Percentiles rank a stretch among this genome's conserved stretches.
Conservation (phyloP, 2,329 filamentous ascomycete species). For the Ascocoryne sarcoides region DNA sequence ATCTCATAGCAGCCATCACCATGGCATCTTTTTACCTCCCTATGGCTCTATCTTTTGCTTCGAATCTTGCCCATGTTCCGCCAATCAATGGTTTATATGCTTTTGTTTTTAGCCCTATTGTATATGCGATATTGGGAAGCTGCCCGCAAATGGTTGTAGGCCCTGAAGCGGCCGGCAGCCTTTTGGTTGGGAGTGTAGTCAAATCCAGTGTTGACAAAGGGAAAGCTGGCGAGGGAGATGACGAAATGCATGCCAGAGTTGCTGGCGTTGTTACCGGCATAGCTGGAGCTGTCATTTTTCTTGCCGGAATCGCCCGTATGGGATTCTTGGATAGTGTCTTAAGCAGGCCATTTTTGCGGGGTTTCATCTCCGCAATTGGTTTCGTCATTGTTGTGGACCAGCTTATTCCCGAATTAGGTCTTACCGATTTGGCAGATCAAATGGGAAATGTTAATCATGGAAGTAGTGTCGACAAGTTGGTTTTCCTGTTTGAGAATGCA, state of each 20-base stretch:
- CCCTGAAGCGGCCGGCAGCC: slow-evolving; percentile 85
- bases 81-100: slow-evolving; percentile 91
- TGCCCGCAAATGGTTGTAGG: slow-evolving; percentile 91
- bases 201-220: slow-evolving; percentile 66
- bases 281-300: slow-evolving; percentile 79
- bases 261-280: slow-evolving; percentile 84
- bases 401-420: slow-evolving; percentile 79
- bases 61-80: slow-evolving; percentile 86
- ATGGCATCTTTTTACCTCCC: slow-evolving; percentile 98
- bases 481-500: slow-evolving; percentile 65
- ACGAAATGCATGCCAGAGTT: slow-evolving; percentile 64
- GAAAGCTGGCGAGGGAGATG: slow-evolving; percentile 53
- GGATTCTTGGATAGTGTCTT: slow-evolving; percentile 93
- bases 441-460: slow-evolving; percentile 63
- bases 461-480: slow-evolving; percentile 76
- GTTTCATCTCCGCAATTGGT: slow-evolving; percentile 95
- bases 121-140: slow-evolving; percentile 86
- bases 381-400: slow-evolving; percentile 96
- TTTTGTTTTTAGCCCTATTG: slow-evolving; percentile 84
- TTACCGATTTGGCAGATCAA: slow-evolving; percentile 56
- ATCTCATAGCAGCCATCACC: slow-evolving; percentile 82
- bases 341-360: slow-evolving; percentile 82
- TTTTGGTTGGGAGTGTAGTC: slow-evolving; percentile 82
- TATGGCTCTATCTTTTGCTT: slow-evolving; percentile 88
- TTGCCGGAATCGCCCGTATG: slow-evolving; percentile 74